Evolutionary conservation across 2,329 filamentous ascomycete species (phyloP).

Genomic region (Phialocephala subalpina): DNA sequence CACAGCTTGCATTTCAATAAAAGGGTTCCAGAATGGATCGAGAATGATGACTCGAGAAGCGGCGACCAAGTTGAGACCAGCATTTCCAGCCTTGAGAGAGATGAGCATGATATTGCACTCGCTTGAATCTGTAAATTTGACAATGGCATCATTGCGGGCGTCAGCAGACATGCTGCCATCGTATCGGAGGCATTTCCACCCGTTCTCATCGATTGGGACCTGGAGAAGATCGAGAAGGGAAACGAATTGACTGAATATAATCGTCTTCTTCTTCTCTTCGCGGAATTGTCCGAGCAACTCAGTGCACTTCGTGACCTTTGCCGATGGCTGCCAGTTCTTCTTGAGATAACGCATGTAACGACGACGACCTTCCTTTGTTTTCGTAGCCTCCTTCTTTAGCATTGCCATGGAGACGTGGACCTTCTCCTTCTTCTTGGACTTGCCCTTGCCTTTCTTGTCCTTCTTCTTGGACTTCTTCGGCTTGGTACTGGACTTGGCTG

Average conservation of each 20-base stretch:
- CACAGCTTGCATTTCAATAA: conserved; percentile 90
- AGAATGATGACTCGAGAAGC: conserved; percentile 89
- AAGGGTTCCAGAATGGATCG: conserved; percentile 95
- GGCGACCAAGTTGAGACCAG: conserved; percentile 84
- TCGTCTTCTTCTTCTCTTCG: conserved; percentile 72
- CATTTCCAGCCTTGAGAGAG: conserved; percentile 82
- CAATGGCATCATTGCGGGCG: conserved; percentile 71
- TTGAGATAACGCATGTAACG: conserved; percentile 77
- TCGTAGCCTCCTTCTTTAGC: conserved; percentile 71
- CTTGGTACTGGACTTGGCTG: conserved; percentile 47
- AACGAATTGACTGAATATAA: conserved; percentile 86
- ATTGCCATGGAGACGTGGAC: conserved; percentile 62
- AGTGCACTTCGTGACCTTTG: conserved; percentile 76
- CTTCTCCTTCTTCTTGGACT: conserved; percentile 37
- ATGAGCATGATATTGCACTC: conserved; percentile 76
- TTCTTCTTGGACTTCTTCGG: conserved; percentile 45
- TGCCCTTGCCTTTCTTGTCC: conserved; percentile 42
- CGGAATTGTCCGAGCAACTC: conserved; percentile 61
- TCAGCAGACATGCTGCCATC: conserved; percentile 77
- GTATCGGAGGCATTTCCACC: conserved; percentile 66
- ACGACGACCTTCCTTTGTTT: conserved; percentile 69
- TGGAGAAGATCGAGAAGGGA: conserved; percentile 80
- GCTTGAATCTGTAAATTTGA: conserved; percentile 67
- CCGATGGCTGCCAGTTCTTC: conserved; percentile 77
- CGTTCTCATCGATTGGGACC: conserved; percentile 69